Conservation (phyloP, 2,329 filamentous ascomycete species). For the Zymoseptoria ardabiliae region DNA sequence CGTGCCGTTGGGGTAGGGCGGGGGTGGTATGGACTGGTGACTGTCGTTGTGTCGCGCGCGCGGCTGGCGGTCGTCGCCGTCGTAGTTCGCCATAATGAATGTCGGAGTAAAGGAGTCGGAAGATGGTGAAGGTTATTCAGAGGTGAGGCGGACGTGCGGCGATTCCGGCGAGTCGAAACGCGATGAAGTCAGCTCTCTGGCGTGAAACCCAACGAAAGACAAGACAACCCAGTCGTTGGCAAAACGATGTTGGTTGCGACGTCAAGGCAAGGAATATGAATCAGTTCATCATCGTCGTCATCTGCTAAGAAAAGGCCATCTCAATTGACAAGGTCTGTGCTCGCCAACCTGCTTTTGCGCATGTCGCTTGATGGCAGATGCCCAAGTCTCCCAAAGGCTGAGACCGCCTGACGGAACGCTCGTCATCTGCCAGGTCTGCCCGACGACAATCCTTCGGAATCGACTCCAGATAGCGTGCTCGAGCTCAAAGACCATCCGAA, state of each 20-base stretch:
- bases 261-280: neutral
- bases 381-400: too few relatives aligned
- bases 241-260: neutral
- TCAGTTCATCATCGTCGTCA: neutral
- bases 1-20: conserved; percentile 4
- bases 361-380: neutral
- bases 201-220: neutral
- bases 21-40: neutral
- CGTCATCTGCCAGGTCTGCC: too few relatives aligned
- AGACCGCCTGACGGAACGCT: too few relatives aligned
- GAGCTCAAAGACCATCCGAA: too few relatives aligned
- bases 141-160: neutral
- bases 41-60: conserved; percentile 3
- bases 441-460: too few relatives aligned
- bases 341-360: neutral
- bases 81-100: conserved; percentile 1
- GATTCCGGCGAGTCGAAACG: neutral
- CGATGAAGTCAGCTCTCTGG: neutral
- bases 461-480: too few relatives aligned
- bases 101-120: neutral
- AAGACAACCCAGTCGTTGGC: neutral
- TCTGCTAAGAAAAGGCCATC: neutral
- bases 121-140: neutral
- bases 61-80: conserved; percentile 1
- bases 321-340: neutral